Evolutionary conservation across 1,284 basidiomycete genomes (phyloP), one percentile per base, ranked within the genome.

Genomic region (Macrocystidia cucumis): DNA sequence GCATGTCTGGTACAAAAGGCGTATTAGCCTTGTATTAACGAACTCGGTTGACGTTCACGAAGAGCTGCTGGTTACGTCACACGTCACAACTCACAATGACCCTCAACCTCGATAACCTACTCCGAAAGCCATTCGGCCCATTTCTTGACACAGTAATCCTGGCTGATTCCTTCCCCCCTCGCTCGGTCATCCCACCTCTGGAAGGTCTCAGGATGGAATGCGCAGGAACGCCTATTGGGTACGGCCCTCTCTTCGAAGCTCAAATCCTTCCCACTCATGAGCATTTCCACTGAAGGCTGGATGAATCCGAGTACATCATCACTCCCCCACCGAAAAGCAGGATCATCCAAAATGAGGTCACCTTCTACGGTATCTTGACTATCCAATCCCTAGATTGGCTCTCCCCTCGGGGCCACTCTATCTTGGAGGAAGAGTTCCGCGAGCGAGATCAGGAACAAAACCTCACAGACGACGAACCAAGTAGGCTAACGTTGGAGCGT

Each of bases 331-430:
- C 36, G 25, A 47, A 43, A 9, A 44, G 40, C 21, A 42, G 46
- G 16, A 41, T 45, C 11, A 29, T 25, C 8, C 43, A 41, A n/a
- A 30, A 49, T 5, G 36, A 46, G 5, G 52, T 69, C 3, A 51
- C 60, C 4, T 72, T 78, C 39, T 66, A 61, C 29, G 75, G 73
- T 1, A 45, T 63, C 5, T 52, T 78, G 1, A 57, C 59, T 31
- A 60, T 79, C 34, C 43, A 56, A 9, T 37, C 50, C 2, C 55
- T 69, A 1, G 43, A 51, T 0, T 74, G 71, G 63, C 60, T 79
- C 12, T 68, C 71, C 0, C 52, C 56, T 0, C 47, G 49, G 34
- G 75, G 70, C 3, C 34, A 44, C 14, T 44, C 55, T 33, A 52
- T 42, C 35, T 46, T 78, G 4, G 54, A 70, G 32, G 25, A 36